phyloP scores from a whole-genome alignment of 768 basidiomycete genomes.

The Amanita pallidorosea region DNA sequence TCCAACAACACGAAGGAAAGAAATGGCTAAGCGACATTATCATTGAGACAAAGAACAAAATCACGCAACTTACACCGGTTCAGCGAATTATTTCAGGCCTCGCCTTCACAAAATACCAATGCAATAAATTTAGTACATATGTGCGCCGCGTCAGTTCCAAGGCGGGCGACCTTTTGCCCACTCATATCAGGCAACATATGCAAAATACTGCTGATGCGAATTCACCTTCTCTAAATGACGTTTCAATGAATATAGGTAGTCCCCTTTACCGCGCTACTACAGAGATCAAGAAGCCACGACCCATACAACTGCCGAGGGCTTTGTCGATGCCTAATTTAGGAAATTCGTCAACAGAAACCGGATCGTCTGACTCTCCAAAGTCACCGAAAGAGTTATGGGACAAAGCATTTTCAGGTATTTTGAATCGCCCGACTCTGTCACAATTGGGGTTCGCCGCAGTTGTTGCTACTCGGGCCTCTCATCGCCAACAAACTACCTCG shows the following conservation, averaged over 20 bases:
- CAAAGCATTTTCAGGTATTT: slow-evolving; percentile 2
- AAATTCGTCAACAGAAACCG: background rate
- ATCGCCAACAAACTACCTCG: slow-evolving; percentile 25
- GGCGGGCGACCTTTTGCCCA: slow-evolving; percentile 1
- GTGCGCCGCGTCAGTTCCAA: background rate
- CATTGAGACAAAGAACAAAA: slow-evolving; percentile 22
- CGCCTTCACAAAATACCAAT: background rate
- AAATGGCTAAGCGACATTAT: slow-evolving; percentile 50
- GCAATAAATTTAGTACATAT: background rate
- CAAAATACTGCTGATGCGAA: background rate
- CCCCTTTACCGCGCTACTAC: slow-evolving; percentile 1
- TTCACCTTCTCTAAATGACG: background rate
- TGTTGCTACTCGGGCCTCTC: slow-evolving; percentile 13
- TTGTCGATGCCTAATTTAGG: slow-evolving; percentile 8
- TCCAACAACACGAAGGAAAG: slow-evolving; percentile 39
- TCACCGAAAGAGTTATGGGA: slow-evolving; percentile 9
- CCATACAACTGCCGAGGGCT: background rate
- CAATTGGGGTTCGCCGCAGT: slow-evolving; percentile 4
- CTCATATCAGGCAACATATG: background rate
- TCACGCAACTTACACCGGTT: slow-evolving; percentile 5
- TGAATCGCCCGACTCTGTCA: slow-evolving; percentile 3
- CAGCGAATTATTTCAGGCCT: background rate
- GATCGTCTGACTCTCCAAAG: slow-evolving; percentile 1
- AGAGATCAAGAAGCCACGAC: background rate
- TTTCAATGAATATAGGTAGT: background rate